Conservation (phyloP, 208 protist genomes). For the Trypanosoma platydactyli region DNA sequence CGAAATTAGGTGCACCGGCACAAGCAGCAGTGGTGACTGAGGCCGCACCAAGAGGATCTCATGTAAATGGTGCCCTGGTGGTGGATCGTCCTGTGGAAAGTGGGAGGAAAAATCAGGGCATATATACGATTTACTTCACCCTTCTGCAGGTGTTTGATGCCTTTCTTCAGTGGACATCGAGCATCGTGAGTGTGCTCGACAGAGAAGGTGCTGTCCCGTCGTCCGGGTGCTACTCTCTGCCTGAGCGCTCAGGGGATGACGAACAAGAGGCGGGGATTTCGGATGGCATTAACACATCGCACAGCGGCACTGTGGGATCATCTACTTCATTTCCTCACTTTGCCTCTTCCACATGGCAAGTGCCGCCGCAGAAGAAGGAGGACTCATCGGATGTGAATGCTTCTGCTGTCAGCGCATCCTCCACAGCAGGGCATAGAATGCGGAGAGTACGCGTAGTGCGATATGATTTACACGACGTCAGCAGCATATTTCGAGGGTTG, state of each 20-base stretch:
- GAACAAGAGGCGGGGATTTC: neutral
- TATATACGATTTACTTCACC: conserved; percentile 35
- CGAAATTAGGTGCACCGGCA: too few species aligned
- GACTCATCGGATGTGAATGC: neutral
- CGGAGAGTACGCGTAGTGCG: conserved; percentile 57
- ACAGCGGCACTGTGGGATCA: neutral
- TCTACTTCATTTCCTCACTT: neutral
- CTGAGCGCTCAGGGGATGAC: conserved; percentile 10
- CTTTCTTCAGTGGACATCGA: conserved; percentile 49
- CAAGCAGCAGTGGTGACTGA: neutral
- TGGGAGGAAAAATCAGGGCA: neutral
- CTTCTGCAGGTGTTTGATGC: conserved; percentile 64
- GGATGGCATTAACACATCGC: neutral
- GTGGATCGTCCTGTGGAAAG: neutral
- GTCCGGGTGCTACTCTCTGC: conserved; percentile 45
- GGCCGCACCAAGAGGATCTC: neutral
- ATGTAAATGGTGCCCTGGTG: neutral
- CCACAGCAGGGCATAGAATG: conserved; percentile 13
- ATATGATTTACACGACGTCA: conserved; percentile 74
- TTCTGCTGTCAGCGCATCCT: neutral
- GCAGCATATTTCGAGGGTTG: conserved; percentile 55
- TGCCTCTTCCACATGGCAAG: conserved; percentile 1
- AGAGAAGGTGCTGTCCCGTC: conserved; percentile 57
- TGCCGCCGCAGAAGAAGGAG: neutral
- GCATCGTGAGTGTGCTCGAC: conserved; percentile 40